These are phyloP conservation scores for Chalciporus pseudorubinellus DNA, from an alignment of 768 basidiomycete genomes.

Conservation along the genomic window DNA sequence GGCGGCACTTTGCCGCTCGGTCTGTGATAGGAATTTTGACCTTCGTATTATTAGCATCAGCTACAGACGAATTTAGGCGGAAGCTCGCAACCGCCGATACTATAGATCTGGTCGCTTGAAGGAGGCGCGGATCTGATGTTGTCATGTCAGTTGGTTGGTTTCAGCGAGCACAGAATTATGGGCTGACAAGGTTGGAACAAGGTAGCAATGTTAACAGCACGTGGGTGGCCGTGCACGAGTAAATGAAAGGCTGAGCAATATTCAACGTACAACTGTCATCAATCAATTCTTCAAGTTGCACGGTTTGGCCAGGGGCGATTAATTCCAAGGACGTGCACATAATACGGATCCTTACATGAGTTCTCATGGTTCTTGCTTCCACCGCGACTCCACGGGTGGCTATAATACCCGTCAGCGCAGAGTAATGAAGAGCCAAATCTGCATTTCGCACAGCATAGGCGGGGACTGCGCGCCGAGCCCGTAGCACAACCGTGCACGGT, in stretches of 20 bases:
- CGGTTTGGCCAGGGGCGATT: not conserved
- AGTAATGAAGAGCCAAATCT: not conserved
- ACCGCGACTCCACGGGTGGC: constrained; percentile 3
- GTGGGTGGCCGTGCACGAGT: constrained; percentile 5
- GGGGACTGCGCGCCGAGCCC: constrained; percentile 25
- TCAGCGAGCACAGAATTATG: not conserved
- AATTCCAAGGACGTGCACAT: not conserved
- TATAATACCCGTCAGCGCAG: not conserved
- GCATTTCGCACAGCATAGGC: constrained; percentile 20
- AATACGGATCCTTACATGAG: not conserved
- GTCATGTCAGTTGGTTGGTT: not conserved
- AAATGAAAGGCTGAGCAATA: constrained; percentile 13
- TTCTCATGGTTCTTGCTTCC: not conserved
- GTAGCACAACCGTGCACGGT: constrained; percentile 19
- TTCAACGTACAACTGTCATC: constrained; percentile 3
- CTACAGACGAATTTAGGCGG: not conserved
- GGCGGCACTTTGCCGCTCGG: not conserved
- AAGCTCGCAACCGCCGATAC: not conserved
- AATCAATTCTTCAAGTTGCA: not conserved
- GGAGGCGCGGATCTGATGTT: not conserved
- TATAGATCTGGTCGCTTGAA: not conserved
- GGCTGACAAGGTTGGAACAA: not conserved
- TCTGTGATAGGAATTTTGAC: not conserved
- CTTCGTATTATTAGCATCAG: not conserved
- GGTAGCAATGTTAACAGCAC: not conserved